Evolutionary conservation across 2,329 filamentous ascomycete genomes (phyloP), one percentile per base, ranked within the genome.

Genomic region (Myriangium duriaei): DNA sequence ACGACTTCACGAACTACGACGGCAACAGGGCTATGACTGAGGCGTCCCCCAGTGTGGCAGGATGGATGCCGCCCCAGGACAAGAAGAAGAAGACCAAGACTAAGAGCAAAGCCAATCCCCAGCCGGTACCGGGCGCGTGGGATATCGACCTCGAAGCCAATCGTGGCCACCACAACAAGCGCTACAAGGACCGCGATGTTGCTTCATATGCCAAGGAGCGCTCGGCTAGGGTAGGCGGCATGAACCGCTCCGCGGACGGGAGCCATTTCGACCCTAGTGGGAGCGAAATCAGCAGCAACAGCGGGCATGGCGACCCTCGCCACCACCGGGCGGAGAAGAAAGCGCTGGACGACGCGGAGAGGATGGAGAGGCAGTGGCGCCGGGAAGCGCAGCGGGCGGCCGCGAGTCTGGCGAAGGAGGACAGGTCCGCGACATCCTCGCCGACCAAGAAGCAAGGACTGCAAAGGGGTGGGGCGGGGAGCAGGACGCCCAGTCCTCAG

Each of bases 191-290:
- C 47, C 59, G 59, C 32, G 79, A 91, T 43, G 73, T 96, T 40
- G 75, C 80, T 42, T 75, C 75, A 21, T 96, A 96, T 65, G 81
- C 87, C 15, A 72, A 85, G 53, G 88, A 96, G 63, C 83, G 79
- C 57, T 67, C 85, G 2, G 88, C 88, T 1, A 73, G 81, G 36
- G 86, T 96, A 2, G 88, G 88, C 24, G 88, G 88, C 13, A 65
- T 96, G 57, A 96, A 96, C 62, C 78, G 79, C 50, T 69, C 81
- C 48, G 71, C 78, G 30, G 88, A 95, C 49, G 81, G 79, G 43
- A 81, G 76, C 42, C 67, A 74, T 47, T 93, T 84, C 70, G 82
- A 92, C 54, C 83, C 82, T 58, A 79, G 79, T 34, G 76, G 79
- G 47, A 74, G 76, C 26, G 71, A 68, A 16, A 33, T 32, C 36